Conservation (phyloP, 805 yeast species). For the Pichia eremophila region DNA sequence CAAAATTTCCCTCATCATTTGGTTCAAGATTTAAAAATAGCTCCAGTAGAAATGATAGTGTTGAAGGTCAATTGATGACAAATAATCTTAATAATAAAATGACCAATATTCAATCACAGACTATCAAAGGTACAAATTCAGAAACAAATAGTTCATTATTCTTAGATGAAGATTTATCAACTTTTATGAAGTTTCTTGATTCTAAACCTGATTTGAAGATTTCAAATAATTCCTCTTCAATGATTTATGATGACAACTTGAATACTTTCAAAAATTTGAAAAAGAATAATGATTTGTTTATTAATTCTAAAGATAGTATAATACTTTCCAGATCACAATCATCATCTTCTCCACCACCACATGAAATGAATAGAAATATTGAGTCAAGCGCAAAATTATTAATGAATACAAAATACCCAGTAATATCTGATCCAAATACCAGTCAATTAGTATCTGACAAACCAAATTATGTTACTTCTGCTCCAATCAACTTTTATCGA, state of each 20-base stretch:
- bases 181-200: conserved; percentile 27
- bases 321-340: conserved; percentile 3
- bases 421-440: neutral
- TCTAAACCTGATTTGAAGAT: conserved; percentile 29
- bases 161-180: conserved; percentile 27
- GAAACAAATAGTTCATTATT: conserved; percentile 21
- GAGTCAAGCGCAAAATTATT: conserved; percentile 1
- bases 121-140: conserved; percentile 14
- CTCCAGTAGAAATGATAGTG: conserved; percentile 22
- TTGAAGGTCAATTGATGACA: conserved; percentile 18
- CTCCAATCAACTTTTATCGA: neutral
- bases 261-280: conserved; percentile 22
- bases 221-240: conserved; percentile 16
- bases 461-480: neutral
- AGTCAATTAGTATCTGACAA: neutral
- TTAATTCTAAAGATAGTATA: conserved; percentile 9
- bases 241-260: conserved; percentile 21
- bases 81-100: too few relatives aligned
- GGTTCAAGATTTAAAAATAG: conserved; percentile 39
- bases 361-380: conserved; percentile 1
- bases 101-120: neutral
- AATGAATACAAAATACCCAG: conserved; percentile 4
- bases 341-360: conserved; percentile 2
- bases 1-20: conserved; percentile 63
- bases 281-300: conserved; percentile 20